Percentiles rank a stretch among this genome's conserved stretches.
phyloP scores from a whole-genome alignment of 2,329 filamentous ascomycete genomes.

The Pseudopithomyces chartarum region DNA sequence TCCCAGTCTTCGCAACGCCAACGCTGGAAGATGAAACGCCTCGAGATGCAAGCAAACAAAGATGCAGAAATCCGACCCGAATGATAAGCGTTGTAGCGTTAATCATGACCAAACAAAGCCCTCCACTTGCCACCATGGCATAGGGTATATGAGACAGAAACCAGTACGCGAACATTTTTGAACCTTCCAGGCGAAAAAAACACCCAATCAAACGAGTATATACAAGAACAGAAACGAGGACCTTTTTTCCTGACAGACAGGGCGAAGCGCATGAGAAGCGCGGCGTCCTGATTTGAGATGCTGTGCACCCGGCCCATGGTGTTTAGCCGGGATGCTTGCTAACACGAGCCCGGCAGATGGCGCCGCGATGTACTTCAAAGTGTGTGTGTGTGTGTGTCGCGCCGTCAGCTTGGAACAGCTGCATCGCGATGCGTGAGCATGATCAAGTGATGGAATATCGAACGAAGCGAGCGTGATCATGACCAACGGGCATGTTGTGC shows the following conservation, averaged over 20 bases:
- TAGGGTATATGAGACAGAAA: slow-evolving; percentile 4
- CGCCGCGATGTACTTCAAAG: not conserved
- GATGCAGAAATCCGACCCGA: not conserved
- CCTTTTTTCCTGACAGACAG: not conserved
- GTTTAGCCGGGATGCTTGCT: slow-evolving; percentile 8
- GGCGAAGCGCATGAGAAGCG: slow-evolving; percentile 27
- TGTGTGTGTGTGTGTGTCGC: not conserved
- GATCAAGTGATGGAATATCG: not conserved
- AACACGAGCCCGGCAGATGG: slow-evolving; percentile 4
- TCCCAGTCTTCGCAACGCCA: not conserved
- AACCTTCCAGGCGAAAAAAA: not conserved
- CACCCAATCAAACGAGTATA: not conserved
- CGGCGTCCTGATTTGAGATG: slow-evolving; percentile 45
- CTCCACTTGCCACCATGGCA: not conserved
- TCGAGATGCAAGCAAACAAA: not conserved
- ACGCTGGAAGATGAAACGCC: not conserved
- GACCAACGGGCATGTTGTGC: not conserved
- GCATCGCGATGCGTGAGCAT: not conserved
- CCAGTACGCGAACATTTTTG: not conserved
- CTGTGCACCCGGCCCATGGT: slow-evolving; percentile 39
- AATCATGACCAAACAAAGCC: slow-evolving; percentile 1
- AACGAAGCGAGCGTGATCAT: slow-evolving; percentile 1
- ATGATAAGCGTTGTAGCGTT: slow-evolving; percentile 3
- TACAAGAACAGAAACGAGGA: not conserved
- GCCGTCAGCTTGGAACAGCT: not conserved